phyloP scores from a whole-genome alignment of 805 yeast genomes.

The Saccharomyces eubayanus region DNA sequence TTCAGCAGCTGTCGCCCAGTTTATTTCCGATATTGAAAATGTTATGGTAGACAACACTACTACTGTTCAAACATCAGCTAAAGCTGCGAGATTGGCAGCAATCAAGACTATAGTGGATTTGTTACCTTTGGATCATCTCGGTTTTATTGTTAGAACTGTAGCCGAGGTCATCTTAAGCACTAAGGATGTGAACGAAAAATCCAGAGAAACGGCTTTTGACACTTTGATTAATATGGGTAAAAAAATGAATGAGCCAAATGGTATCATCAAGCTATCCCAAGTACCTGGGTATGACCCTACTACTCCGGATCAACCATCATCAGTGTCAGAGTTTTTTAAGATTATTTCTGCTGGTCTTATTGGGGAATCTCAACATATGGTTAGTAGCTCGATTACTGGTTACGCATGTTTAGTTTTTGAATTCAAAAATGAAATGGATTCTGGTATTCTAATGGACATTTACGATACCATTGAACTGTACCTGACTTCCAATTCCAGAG shows the following conservation, averaged over 20 bases:
- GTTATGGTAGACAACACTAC: constrained; percentile 52
- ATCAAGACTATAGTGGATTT: constrained; percentile 50
- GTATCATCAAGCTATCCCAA: constrained; percentile 52
- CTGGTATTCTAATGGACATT: constrained; percentile 59
- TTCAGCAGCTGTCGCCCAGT: constrained; percentile 41
- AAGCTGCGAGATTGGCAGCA: constrained; percentile 70
- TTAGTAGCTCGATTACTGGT: constrained; percentile 91
- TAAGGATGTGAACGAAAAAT: constrained; percentile 86
- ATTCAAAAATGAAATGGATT: constrained; percentile 58
- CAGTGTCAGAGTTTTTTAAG: constrained; percentile 75
- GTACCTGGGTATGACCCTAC: constrained; percentile 59
- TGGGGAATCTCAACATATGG: constrained; percentile 90
- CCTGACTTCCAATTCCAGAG: constrained; percentile 82
- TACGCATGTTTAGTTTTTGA: constrained; percentile 81
- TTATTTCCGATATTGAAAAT: constrained; percentile 49
- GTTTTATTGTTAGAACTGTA: constrained; percentile 70
- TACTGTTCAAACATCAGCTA: constrained; percentile 59
- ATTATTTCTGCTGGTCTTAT: constrained; percentile 95
- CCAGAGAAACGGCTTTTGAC: constrained; percentile 73
- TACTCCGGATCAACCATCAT: constrained; percentile 56
- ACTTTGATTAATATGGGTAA: constrained; percentile 73
- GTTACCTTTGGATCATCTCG: constrained; percentile 56
- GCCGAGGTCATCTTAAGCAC: constrained; percentile 88
- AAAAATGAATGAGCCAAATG: constrained; percentile 61
- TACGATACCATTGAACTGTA: constrained; percentile 82